Evolutionary conservation across 129 eudicot genomes (phyloP).

Genomic region (Chrysanthemum makinoi): DNA sequence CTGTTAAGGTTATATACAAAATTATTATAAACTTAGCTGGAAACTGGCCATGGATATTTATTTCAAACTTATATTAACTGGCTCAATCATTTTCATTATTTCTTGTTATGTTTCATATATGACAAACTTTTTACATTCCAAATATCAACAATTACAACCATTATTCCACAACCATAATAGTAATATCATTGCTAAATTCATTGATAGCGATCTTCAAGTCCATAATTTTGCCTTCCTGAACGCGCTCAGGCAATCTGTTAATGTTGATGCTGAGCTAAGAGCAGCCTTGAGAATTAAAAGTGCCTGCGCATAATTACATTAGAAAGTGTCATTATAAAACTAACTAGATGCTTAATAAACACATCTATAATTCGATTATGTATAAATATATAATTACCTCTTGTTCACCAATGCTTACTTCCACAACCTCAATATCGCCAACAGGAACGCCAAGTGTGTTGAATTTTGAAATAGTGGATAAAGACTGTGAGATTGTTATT

Average conservation of each 20-base stretch:
- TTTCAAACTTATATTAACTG: too few relatives aligned
- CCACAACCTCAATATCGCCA: slow-evolving; percentile 39
- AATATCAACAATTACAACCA: too few relatives aligned
- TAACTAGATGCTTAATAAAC: too few relatives aligned
- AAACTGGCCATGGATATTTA: too few relatives aligned
- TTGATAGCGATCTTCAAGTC: background rate
- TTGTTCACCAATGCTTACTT: slow-evolving; percentile 31
- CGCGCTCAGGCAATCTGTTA: background rate
- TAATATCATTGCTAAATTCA: too few relatives aligned
- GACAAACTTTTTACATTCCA: too few relatives aligned
- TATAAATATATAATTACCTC: slow-evolving; percentile 26
- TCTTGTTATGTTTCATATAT: too few relatives aligned
- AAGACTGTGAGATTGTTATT: slow-evolving; percentile 18
- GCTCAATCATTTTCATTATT: too few relatives aligned
- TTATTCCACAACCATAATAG: too few relatives aligned
- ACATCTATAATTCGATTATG: background rate
- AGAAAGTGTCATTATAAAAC: background rate
- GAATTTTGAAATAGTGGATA: slow-evolving; percentile 29
- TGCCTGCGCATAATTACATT: slow-evolving; percentile 27
- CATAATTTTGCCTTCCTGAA: slow-evolving; percentile 10
- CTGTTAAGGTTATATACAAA: too few relatives aligned
- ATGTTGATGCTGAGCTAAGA: slow-evolving; percentile 12
- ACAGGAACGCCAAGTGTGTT: slow-evolving; percentile 17
- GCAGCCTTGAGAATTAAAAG: slow-evolving; percentile 20
- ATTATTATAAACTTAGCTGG: too few relatives aligned